A percentile compares a stretch with the other conserved stretches of the same genome.
phyloP scores from a whole-genome alignment of 345 rosid species.

The Sapria himalayana region DNA sequence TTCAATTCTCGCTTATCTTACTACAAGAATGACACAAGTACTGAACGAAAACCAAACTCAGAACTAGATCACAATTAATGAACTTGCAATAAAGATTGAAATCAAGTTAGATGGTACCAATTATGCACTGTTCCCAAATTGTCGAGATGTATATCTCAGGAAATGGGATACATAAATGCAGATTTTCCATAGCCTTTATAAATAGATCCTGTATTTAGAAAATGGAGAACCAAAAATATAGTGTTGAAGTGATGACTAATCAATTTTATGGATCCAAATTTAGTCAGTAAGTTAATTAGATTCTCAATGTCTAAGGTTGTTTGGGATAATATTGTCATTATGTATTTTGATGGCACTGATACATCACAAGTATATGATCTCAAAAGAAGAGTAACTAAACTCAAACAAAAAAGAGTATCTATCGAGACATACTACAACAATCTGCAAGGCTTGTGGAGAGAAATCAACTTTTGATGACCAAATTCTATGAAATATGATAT shows the following conservation, averaged over 20 bases:
- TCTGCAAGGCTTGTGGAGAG: background rate
- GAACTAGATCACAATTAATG: background rate
- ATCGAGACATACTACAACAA: background rate
- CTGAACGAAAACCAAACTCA: background rate
- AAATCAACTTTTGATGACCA: background rate
- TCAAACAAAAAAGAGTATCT: background rate
- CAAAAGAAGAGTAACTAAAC: background rate
- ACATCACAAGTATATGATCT: slow-evolving; percentile 5
- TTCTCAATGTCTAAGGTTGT: background rate
- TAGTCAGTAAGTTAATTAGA: background rate
- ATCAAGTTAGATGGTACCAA: background rate
- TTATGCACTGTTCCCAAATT: background rate
- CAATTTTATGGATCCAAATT: background rate
- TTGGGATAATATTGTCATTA: background rate
- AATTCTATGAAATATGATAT: background rate
- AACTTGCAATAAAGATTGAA: background rate
- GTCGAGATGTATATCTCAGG: background rate
- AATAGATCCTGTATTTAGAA: background rate
- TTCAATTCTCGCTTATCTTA: background rate
- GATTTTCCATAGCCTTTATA: too few relatives aligned
- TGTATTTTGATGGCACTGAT: too few relatives aligned
- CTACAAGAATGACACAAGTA: background rate
- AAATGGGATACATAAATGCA: too few relatives aligned
- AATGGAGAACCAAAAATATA: background rate
- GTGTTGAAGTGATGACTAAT: background rate